These are phyloP conservation scores for Microsporum canis DNA, from an alignment of 2,329 filamentous ascomycete genomes.

Conservation along the genomic window DNA sequence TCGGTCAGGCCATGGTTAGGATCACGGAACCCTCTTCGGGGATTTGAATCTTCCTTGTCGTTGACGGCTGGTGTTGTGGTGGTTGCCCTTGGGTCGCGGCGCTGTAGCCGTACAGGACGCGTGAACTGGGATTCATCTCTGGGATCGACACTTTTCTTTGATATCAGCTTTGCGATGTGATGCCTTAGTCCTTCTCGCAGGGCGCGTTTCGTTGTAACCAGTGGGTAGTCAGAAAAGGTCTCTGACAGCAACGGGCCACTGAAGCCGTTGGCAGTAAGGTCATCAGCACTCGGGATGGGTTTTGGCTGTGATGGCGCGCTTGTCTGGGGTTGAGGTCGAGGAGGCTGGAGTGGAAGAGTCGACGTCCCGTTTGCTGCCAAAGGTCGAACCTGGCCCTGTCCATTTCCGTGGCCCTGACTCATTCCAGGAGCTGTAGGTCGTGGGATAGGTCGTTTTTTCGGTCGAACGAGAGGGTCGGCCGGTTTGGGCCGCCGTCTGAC, in stretches of 20 bases:
- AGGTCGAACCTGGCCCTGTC: neutral
- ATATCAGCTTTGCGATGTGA: constrained; percentile 74
- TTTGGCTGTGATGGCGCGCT: constrained; percentile 12
- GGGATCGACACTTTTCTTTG: constrained; percentile 51
- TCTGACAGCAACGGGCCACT: constrained; percentile 31
- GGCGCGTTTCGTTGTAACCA: constrained; percentile 73
- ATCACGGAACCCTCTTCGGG: constrained; percentile 45
- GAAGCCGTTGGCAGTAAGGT: constrained; percentile 32
- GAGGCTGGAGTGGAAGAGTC: constrained; percentile 17
- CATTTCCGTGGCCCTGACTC: neutral
- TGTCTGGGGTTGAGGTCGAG: constrained; percentile 9
- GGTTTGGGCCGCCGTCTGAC: constrained; percentile 40
- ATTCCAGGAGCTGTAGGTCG: constrained; percentile 16
- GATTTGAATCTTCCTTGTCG: constrained; percentile 22
- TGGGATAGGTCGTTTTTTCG: constrained; percentile 39
- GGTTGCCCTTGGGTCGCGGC: constrained; percentile 65
- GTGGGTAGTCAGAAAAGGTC: constrained; percentile 47
- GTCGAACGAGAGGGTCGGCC: constrained; percentile 53
- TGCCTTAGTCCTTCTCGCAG: constrained; percentile 69
- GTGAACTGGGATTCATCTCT: constrained; percentile 75
- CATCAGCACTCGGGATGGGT: constrained; percentile 18
- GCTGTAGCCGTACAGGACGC: constrained; percentile 75
- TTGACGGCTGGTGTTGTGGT: constrained; percentile 38
- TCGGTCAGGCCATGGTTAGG: constrained; percentile 49
- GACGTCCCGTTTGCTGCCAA: constrained; percentile 16